Evolutionary conservation across 148 eudicot genomes (phyloP).

Genomic region (Rhododendron griersonianum): DNA sequence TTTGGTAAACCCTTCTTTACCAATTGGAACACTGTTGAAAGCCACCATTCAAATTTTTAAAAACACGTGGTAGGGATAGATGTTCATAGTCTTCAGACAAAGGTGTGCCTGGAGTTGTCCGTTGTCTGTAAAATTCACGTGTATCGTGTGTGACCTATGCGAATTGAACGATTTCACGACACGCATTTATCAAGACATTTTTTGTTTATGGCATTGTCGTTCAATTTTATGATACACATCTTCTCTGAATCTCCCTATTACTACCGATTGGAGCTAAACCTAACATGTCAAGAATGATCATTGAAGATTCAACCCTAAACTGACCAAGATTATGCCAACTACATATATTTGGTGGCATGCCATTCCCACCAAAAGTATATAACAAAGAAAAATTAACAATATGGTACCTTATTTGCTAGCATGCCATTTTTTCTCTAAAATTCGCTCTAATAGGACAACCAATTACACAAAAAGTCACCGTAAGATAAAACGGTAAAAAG

Average conservation of each 20-base stretch:
- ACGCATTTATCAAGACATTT: too few species aligned
- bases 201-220: too few species aligned
- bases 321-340: neutral
- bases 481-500: neutral
- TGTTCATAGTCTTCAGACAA: too few species aligned
- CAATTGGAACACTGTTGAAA: neutral
- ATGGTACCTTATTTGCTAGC: neutral
- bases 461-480: neutral
- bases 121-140: neutral
- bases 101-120: too few species aligned
- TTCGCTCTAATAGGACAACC: neutral
- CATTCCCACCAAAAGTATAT: neutral
- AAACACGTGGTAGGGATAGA: neutral
- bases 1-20: neutral
- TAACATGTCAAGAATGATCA: too few species aligned
- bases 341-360: neutral
- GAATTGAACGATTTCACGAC: too few species aligned
- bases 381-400: neutral
- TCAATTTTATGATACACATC: too few species aligned
- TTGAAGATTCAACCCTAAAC: too few species aligned
- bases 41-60: neutral
- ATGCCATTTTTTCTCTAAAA: neutral
- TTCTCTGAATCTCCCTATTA: too few species aligned
- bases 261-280: neutral
- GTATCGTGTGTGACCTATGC: neutral